Evolutionary conservation across 176 grass and related monocot species (phyloP), one percentile per base, ranked within the genome.

Genomic region (Hyparrhenia diplandra): DNA sequence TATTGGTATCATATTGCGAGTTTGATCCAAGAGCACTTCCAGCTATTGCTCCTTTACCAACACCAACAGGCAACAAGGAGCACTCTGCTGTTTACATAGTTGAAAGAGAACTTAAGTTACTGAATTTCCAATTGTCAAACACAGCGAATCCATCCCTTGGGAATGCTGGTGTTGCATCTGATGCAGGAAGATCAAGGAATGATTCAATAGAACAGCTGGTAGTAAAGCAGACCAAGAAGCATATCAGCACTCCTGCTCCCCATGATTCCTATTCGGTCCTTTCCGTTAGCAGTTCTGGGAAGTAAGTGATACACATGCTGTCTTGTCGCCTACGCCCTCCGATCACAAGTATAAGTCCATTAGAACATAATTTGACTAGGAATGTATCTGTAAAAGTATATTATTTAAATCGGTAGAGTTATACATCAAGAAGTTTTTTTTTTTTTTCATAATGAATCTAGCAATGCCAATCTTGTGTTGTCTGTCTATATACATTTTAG

Each of bases 1-100:
- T 69, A 99, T 99, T 36, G 96, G 96, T 67, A 84, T 95, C 69
- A 99, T 99, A 84, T 91, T 99, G 96, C 40, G 96, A 99, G 89
- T 95, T 99, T 36, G 96, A 99, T 80, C 74, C 96, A 79, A 89
- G 90, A 84, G 92, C 96, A 84, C 90, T 99, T 88, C 96, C 96
- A 71, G 90, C 92, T 61, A 89, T 91, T 79, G 86, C 87, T 58
- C 88, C 92, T 80, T 75, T 99, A 73, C 90, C 90, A 74, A 91
- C 87, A 65, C 90, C 80, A 16, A 49, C 90, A 76, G 96, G 85
- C 67, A 87, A 85, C 84, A 95, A 87, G 58, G 90, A 99, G 69
- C 92, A 99, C 76, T 93, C 92, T 87, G 92, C 92, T 74, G 88
- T 99, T 40, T 95, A 93, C 82, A 93, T 93, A 82, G 92, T 99